phyloP scores from a whole-genome alignment of 768 basidiomycete genomes.

The Podaxis mareebaensis region DNA sequence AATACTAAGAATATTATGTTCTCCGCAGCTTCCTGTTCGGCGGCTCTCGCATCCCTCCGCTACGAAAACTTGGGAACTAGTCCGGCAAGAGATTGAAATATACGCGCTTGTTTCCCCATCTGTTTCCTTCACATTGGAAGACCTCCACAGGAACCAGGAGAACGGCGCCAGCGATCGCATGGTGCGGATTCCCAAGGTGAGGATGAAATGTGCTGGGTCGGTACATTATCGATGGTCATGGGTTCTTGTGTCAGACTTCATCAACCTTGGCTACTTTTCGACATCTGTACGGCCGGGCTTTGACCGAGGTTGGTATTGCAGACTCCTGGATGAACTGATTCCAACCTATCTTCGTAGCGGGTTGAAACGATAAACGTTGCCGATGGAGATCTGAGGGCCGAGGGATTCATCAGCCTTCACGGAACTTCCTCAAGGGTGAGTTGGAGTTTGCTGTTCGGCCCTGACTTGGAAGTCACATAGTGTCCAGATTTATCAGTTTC shows the following conservation, averaged over 20 bases:
- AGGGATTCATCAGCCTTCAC: constrained; percentile 85
- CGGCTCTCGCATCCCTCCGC: constrained; percentile 67
- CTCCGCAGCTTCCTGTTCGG: constrained; percentile 73
- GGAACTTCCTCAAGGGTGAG: constrained; percentile 73
- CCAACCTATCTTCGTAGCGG: constrained; percentile 43
- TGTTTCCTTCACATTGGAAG: constrained; percentile 70
- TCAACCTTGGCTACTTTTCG: constrained; percentile 70
- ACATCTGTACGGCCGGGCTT: constrained; percentile 70
- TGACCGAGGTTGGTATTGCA: constrained; percentile 56
- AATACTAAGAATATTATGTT: constrained; percentile 13
- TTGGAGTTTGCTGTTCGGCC: constrained; percentile 9
- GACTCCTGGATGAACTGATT: not conserved
- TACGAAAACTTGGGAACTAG: constrained; percentile 59
- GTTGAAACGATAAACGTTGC: constrained; percentile 61
- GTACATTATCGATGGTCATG: constrained; percentile 2
- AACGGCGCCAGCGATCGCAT: constrained; percentile 42
- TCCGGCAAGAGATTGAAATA: constrained; percentile 71
- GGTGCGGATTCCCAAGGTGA: constrained; percentile 68
- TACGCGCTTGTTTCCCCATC: constrained; percentile 73
- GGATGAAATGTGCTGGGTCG: constrained; percentile 12
- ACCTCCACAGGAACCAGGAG: constrained; percentile 41
- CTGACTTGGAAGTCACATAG: constrained; percentile 17
- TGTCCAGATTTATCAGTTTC: constrained; percentile 75
- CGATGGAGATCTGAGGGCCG: constrained; percentile 52
- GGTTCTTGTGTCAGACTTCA: constrained; percentile 46